Conservation (phyloP, 1,284 basidiomycete species). For the Ganoderma multipileum region DNA sequence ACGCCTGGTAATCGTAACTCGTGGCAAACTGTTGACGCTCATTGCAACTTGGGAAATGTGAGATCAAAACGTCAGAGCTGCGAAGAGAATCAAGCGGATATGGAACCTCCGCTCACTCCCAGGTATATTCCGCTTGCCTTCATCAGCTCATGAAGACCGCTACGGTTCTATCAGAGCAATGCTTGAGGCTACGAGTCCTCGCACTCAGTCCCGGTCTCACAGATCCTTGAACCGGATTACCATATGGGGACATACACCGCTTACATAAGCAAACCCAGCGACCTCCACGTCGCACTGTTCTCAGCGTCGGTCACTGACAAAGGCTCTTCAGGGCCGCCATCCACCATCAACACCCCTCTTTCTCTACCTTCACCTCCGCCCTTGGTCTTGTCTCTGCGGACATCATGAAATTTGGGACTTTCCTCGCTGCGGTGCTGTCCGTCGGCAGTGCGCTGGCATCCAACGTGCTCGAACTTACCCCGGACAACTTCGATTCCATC, state of each 20-base stretch:
- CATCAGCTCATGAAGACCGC: too few species aligned
- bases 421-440: slow-evolving; percentile 64
- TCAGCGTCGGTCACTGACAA: slow-evolving; percentile 27
- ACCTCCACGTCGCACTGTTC: slow-evolving; percentile 32
- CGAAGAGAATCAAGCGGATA: too few species aligned
- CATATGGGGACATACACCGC: slow-evolving; percentile 1
- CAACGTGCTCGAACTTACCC: slow-evolving; percentile 83
- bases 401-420: slow-evolving; percentile 45
- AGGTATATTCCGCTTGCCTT: too few species aligned
- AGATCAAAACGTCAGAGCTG: too few species aligned
- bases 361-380: slow-evolving; percentile 39
- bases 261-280: slow-evolving; percentile 24
- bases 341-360: slow-evolving; percentile 11
- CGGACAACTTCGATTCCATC: slow-evolving; percentile 78
- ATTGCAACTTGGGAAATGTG: too few species aligned
- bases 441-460: slow-evolving; percentile 67
- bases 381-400: slow-evolving; percentile 57
- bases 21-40: too few species aligned
- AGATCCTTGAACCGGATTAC: slow-evolving; percentile 1
- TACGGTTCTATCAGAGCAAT: too few species aligned
- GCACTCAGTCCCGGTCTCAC: neutral
- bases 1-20: too few species aligned
- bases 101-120: too few species aligned
- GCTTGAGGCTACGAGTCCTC: too few species aligned
- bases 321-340: slow-evolving; percentile 24